A percentile compares a stretch with the other conserved stretches of the same genome.
Evolutionary conservation across 768 basidiomycete genomes (phyloP).

Genomic region (Kondoa subrosea): DNA sequence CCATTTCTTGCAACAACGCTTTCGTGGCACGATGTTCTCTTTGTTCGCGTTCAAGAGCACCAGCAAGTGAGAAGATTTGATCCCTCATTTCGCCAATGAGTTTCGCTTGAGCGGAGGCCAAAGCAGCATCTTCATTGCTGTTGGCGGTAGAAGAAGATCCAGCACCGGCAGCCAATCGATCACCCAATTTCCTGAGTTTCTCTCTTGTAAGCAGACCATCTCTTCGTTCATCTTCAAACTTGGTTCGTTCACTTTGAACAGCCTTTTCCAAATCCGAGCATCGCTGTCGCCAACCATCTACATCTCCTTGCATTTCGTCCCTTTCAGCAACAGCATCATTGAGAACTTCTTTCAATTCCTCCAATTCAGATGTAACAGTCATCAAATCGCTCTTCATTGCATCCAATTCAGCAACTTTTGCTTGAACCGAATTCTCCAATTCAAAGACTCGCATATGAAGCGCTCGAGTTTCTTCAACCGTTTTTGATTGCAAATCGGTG

Average conservation of each 20-base stretch:
- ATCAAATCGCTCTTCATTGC: slow-evolving; percentile 19
- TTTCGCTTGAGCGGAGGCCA: slow-evolving; percentile 28
- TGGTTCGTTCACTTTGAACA: slow-evolving; percentile 45
- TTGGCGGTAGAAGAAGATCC: not conserved
- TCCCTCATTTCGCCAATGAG: slow-evolving; percentile 33
- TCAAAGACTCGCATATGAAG: slow-evolving; percentile 10
- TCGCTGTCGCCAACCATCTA: slow-evolving; percentile 67
- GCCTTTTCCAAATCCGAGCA: slow-evolving; percentile 62
- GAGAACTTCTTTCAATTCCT: slow-evolving; percentile 61
- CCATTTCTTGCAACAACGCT: slow-evolving; percentile 8
- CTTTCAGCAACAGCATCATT: slow-evolving; percentile 70
- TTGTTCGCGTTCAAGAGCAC: slow-evolving; percentile 31
- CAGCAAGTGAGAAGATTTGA: slow-evolving; percentile 35
- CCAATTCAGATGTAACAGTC: slow-evolving; percentile 29
- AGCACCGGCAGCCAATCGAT: slow-evolving; percentile 11
- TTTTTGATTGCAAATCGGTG: slow-evolving; percentile 22
- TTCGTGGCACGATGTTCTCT: slow-evolving; percentile 15
- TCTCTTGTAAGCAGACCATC: slow-evolving; percentile 76
- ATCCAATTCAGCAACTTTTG: not conserved
- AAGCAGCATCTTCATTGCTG: slow-evolving; percentile 20
- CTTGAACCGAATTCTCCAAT: not conserved
- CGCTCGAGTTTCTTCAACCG: slow-evolving; percentile 19
- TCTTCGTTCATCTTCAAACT: slow-evolving; percentile 59
- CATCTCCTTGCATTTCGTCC: slow-evolving; percentile 72
- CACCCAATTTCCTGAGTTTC: slow-evolving; percentile 19